Evolutionary conservation across 108 stramenopile genomes (phyloP).

Genomic region (Craspedostauros australis): DNA sequence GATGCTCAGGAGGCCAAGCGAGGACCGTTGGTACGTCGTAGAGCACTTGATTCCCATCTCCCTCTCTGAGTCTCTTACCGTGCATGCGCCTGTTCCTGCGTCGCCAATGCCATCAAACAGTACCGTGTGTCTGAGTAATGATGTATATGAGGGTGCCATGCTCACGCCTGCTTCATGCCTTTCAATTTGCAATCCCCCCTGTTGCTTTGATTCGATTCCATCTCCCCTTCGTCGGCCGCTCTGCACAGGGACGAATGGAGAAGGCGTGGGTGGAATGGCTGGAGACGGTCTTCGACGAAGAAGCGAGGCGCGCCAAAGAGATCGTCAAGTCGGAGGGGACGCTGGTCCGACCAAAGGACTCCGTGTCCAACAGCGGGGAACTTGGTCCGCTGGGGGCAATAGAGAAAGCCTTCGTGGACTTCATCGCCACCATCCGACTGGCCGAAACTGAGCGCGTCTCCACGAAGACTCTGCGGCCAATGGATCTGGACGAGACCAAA

Average conservation of each 20-base stretch:
- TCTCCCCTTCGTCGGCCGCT: not conserved
- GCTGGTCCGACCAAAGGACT: constrained; percentile 53
- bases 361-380: constrained; percentile 15
- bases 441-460: constrained; percentile 59
- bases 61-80: not conserved
- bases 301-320: constrained; percentile 62
- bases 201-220: not conserved
- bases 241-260: constrained; percentile 57
- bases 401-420: constrained; percentile 55
- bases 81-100: too few species aligned
- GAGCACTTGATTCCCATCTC: not conserved
- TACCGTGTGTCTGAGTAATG: too few species aligned
- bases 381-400: constrained; percentile 66
- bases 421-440: constrained; percentile 39
- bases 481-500: constrained; percentile 57
- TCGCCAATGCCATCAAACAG: too few species aligned
- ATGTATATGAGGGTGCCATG: too few species aligned
- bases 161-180: too few species aligned
- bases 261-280: constrained; percentile 66
- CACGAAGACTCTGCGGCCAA: constrained; percentile 53
- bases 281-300: constrained; percentile 70
- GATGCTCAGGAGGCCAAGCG: constrained; percentile 64
- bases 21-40: constrained; percentile 59
- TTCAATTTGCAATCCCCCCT: not conserved
- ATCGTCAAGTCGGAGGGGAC: constrained; percentile 63